Base-by-base conservation (phyloP, 177 flowering plant species). In the Telopea speciosissima region DNA sequence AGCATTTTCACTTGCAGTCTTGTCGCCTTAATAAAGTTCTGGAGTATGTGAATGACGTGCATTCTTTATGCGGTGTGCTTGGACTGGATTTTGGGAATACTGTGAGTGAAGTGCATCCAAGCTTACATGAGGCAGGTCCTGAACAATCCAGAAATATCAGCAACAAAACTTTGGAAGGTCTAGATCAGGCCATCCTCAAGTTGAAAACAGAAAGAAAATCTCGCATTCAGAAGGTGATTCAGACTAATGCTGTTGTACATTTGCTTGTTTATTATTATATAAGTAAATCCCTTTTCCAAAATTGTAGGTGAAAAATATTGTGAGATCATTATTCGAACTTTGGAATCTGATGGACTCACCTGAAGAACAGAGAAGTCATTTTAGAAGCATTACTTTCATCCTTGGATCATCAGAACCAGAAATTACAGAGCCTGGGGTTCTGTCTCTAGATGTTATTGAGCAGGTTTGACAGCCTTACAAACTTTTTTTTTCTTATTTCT, bases 61-160 rank as follows among this genome's bases (percentile, higher is more conserved):
- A 92, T 81, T 77, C 84, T 60, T 81, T 95, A 63, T 89, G 99
- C 75, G 84, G 89, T 61, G 85, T 92, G 62, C 96, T 92, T 74
- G 93, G 90, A 28, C 67, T 92, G 77, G 97, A 95, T 77, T 95
- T 95, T 81, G 86, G 89, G 63, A 82, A 88, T 79, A 89, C 87
- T 25, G 90, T 95, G 62, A 83, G 87, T 76, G 93, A 89, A 62
- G 89, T 95, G 73, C 94, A 95, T 79, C 97, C 99, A 26, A 95
- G 96, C 77, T 81, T 92, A 82, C 84, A 77, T 31, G 83, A 79
- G 49, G 70, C 84, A 33, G 79, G 71, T 67, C 73, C 75, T 52
- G 92, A 85, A 49, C 88, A 87, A 24, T 82, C 80, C 63, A 83
- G 86, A 56, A 92, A 90, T 76, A 91, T 92, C 73, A 90, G 96